These are phyloP conservation scores for Alternaria sp. DNA, from an alignment of 2,329 filamentous ascomycete genomes.

Conservation along the genomic window DNA sequence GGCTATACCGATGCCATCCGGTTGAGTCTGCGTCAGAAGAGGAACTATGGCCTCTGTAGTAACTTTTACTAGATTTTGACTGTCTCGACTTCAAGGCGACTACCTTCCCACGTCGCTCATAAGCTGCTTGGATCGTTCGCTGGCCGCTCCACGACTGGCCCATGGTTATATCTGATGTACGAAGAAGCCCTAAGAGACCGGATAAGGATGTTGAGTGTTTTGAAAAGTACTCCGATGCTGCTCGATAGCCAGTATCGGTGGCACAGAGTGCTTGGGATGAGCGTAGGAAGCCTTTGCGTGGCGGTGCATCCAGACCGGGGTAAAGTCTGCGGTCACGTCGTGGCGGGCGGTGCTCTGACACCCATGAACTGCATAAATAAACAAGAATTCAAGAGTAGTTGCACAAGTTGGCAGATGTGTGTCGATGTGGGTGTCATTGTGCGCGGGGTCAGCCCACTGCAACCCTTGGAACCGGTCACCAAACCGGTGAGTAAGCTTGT, in stretches of 20 bases:
- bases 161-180: background rate
- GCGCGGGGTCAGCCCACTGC: constrained; percentile 6
- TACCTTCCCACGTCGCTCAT: background rate
- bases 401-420: background rate
- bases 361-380: background rate
- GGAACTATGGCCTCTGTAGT: background rate
- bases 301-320: background rate
- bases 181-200: no score
- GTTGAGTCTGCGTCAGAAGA: background rate
- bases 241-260: background rate
- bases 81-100: background rate
- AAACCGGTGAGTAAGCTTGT: constrained; percentile 10
- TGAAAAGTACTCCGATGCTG: background rate
- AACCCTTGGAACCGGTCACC: constrained; percentile 9
- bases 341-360: background rate
- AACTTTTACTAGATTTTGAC: background rate
- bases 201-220: background rate
- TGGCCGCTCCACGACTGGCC: constrained; percentile 12
- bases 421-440: background rate
- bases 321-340: background rate
- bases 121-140: background rate
- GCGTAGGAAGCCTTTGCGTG: background rate
- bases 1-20: background rate
- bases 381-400: background rate
- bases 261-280: background rate